Base-by-base conservation (phyloP, 2,329 filamentous ascomycete species). In the Zasmidium cellare region DNA sequence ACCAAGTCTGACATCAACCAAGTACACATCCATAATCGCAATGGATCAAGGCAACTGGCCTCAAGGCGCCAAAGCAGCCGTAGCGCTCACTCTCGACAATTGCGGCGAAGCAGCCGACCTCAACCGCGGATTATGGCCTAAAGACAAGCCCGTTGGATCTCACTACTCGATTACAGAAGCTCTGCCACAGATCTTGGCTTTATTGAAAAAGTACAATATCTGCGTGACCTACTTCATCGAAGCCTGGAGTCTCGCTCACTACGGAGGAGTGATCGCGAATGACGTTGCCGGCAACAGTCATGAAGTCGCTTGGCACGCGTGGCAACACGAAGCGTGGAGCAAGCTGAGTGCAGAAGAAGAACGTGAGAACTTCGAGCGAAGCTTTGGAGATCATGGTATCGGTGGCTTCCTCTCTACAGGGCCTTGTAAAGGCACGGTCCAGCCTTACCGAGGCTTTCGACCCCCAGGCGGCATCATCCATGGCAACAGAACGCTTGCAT, bases 21-120 rank as follows among this genome's bases (percentile, higher is more conserved):
- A 28, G 11, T 11, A 28, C 11, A 28, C 25, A n/a, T 28, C 25
- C 25, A 28, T 11, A 28, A 28, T 28, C 6, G 25, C 25, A 28
- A 11, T 11, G 5, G 6, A 28, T 6, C 25, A 28, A 41, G 35
- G 35, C 35, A 54, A 58, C 62, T 73, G 71, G 71, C 70, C 70
- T 1, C 53, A 66, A n/a, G 59, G 59, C 48, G 65, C 65, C 20
- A 58, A 49, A 16, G 68, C 69, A 22, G 63, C 67, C 53, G 65
- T 73, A 22, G 62, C 62, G 18, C 51, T 72, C 44, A 73, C 71
- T 14, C 58, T 73, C 24, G 71, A 73, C 65, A 73, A 73, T 58
- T 69, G 72, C 65, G 71, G 69, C 38, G 71, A 73, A 64, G 71
- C 70, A 14, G 71, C 71, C 18, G 71, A 73, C 50, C 50, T 73